A percentile compares a stretch with the other conserved stretches of the same genome.
These are phyloP conservation scores for Yueomyces sp. DNA, from an alignment of 805 yeast species.

Conservation along the genomic window DNA sequence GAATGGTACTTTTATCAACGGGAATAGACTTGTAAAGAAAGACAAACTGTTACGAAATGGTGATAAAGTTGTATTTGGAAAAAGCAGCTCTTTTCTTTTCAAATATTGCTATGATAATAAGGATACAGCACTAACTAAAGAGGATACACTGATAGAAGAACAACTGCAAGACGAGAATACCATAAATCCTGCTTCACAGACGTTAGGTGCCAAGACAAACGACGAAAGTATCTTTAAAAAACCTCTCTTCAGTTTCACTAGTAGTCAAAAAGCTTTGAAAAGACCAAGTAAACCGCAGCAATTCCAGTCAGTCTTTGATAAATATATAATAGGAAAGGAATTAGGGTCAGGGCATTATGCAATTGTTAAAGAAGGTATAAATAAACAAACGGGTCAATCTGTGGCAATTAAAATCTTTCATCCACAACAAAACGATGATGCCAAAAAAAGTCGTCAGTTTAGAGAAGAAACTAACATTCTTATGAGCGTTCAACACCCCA, in stretches of 20 bases:
- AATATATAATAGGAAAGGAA: slow-evolving; percentile 36
- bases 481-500: slow-evolving; percentile 52
- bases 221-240: slow-evolving; percentile 15
- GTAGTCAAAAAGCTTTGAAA: slow-evolving; percentile 12
- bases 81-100: slow-evolving; percentile 37
- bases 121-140: not conserved
- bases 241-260: slow-evolving; percentile 11
- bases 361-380: slow-evolving; percentile 57
- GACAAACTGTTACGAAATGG: slow-evolving; percentile 44
- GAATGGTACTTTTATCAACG: slow-evolving; percentile 60
- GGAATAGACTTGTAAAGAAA: slow-evolving; percentile 34
- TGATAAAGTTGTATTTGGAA: slow-evolving; percentile 48
- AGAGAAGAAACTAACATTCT: slow-evolving; percentile 58
- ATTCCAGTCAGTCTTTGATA: slow-evolving; percentile 38
- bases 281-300: not conserved
- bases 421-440: slow-evolving; percentile 33
- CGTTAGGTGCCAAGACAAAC: not conserved
- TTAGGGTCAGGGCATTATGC: slow-evolving; percentile 75
- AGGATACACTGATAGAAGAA: slow-evolving; percentile 3
- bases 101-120: slow-evolving; percentile 21
- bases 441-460: slow-evolving; percentile 29
- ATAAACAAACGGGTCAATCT: slow-evolving; percentile 41
- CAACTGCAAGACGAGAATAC: not conserved
- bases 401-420: slow-evolving; percentile 70
- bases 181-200: not conserved